phyloP scores from a whole-genome alignment of 2,329 filamentous ascomycete genomes.

The Phialophora expanda region DNA sequence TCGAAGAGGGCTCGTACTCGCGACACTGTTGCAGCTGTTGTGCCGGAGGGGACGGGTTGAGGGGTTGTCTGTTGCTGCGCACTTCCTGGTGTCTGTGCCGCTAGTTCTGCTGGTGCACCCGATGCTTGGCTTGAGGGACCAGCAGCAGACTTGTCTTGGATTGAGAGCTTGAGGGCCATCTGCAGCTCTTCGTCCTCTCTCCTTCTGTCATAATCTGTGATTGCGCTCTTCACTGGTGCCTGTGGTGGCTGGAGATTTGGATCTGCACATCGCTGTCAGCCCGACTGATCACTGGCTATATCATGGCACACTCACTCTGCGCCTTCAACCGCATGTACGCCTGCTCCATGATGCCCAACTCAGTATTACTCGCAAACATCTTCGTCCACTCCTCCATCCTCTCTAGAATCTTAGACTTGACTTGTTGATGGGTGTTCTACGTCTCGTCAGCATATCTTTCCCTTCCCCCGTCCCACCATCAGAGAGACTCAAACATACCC shows the following conservation, averaged over 20 bases:
- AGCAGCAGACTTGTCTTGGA: constrained; percentile 75
- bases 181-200: constrained; percentile 98
- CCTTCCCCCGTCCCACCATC: background rate
- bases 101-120: constrained; percentile 46
- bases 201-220: constrained; percentile 85
- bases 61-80: constrained; percentile 51
- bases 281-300: constrained; percentile 8
- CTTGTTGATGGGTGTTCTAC: constrained; percentile 90
- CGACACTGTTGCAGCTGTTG: constrained; percentile 94
- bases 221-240: constrained; percentile 88
- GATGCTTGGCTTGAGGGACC: constrained; percentile 46
- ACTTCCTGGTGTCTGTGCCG: constrained; percentile 44
- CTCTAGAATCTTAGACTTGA: constrained; percentile 96
- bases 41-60: constrained; percentile 74
- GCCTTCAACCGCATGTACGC: constrained; percentile 86
- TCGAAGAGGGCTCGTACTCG: constrained; percentile 92
- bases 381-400: constrained; percentile 95
- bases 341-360: constrained; percentile 96
- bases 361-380: constrained; percentile 87
- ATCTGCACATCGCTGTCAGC: constrained; percentile 57
- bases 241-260: constrained; percentile 89
- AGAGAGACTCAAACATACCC: constrained; percentile 50
- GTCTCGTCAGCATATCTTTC: constrained; percentile 26
- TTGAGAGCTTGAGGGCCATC: constrained; percentile 89
- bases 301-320: constrained; percentile 56